Base-by-base conservation (phyloP, 2,329 filamentous ascomycete genomes). In the Thielaviopsis cerberus region DNA sequence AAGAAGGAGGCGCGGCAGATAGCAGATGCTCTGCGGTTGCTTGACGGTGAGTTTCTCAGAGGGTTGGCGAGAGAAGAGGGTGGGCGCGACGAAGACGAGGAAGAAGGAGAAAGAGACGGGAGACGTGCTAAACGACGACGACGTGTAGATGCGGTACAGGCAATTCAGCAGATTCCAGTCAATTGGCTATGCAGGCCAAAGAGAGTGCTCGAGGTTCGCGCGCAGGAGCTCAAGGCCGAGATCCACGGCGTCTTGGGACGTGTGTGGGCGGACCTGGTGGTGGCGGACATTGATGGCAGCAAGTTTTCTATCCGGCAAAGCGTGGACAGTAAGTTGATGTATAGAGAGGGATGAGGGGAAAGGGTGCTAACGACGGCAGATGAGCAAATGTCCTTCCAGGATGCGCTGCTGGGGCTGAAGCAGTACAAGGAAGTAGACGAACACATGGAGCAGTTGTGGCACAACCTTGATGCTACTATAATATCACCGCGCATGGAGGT, bases 241-340 rank as follows among this genome's bases (percentile, higher is more conserved):
- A 77, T 92, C 23, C 77, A 82, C 59, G 78, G 84, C 48, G 78
- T 80, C 8, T 76, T 92, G 45, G 77, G 80, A 51, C 74, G 75
- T 57, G 76, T 82, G n/a, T 96, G 89, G 88, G 78, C 78, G 59
- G 72, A 76, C 0, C 72, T 91, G 51, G 72, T 94, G 13, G 69
- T 74, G 1, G 69, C 89, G 20, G 80, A 91, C 64, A 68, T 73
- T 0, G 72, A 78, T 23, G 69, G 72, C 8, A 72, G 73, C 8
- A 74, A 70, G 52, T 70, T 92, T 7, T 75, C 72, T 0, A 76
- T 94, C 34, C 72, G 50, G 25, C 56, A 61, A 51, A 51, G 25
- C 57, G 55, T 55, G n/a, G 53, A 58, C 22, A 50, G 59, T 61
- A 50, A 58, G 59, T 50, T 50, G 5, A 6, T 23, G 8, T 30